Percentiles rank a stretch among this genome's conserved stretches.
These are phyloP conservation scores for Singerocomus inundabilis DNA, from an alignment of 1,284 basidiomycete species.

Conservation along the genomic window DNA sequence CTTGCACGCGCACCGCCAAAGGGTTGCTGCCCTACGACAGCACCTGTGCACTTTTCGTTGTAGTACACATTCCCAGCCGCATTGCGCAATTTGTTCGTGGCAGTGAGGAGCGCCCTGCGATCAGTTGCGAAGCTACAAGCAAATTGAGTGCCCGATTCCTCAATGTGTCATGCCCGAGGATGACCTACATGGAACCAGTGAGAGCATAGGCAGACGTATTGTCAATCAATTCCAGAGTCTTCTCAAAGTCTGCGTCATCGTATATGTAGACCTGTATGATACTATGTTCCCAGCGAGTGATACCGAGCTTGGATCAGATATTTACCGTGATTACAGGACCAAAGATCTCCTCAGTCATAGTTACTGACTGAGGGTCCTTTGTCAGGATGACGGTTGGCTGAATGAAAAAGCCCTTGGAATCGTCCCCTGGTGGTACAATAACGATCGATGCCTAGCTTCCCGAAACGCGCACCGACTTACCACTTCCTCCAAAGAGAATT, in stretches of 20 bases:
- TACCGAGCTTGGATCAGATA: not conserved
- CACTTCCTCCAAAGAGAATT: slow-evolving; percentile 82
- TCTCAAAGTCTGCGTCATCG: slow-evolving; percentile 79
- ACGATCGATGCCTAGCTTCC: not conserved
- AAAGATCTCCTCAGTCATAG: slow-evolving; percentile 96
- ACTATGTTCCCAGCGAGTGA: slow-evolving; percentile 8
- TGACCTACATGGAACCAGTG: slow-evolving; percentile 81
- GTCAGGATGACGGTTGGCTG: slow-evolving; percentile 95
- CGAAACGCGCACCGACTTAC: slow-evolving; percentile 38
- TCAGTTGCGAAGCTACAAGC: slow-evolving; percentile 73
- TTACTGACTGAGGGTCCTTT: slow-evolving; percentile 87
- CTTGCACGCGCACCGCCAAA: slow-evolving; percentile 93
- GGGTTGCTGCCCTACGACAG: slow-evolving; percentile 94
- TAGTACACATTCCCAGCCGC: slow-evolving; percentile 91
- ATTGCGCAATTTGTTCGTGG: slow-evolving; percentile 80
- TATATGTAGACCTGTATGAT: slow-evolving; percentile 73
- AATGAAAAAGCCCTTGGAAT: slow-evolving; percentile 92
- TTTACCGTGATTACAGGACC: slow-evolving; percentile 92
- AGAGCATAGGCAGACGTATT: slow-evolving; percentile 86
- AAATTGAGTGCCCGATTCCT: not conserved
- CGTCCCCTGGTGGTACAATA: slow-evolving; percentile 51
- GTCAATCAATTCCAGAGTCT: slow-evolving; percentile 88
- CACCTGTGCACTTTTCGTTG: slow-evolving; percentile 96
- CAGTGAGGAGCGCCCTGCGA: slow-evolving; percentile 72
- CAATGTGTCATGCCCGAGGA: not conserved